Evolutionary conservation across 2,329 filamentous ascomycete genomes (phyloP).

Genomic region (Colletotrichum eremochloae): DNA sequence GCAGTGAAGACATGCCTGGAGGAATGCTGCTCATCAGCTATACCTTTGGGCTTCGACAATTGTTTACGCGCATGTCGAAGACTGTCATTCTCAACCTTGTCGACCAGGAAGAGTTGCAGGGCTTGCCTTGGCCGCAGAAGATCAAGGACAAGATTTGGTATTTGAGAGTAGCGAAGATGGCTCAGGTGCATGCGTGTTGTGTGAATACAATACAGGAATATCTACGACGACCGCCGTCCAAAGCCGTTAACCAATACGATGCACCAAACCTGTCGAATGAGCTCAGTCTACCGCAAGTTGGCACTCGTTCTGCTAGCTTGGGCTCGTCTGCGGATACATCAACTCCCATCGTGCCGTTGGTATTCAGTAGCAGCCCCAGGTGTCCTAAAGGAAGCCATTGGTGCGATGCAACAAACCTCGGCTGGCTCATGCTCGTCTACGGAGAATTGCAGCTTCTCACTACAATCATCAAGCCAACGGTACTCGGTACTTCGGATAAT

Average conservation of each 20-base stretch:
- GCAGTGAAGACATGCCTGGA: slow-evolving; percentile 62
- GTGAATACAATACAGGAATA: slow-evolving; percentile 61
- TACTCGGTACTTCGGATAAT: slow-evolving; percentile 39
- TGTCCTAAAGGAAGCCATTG: slow-evolving; percentile 64
- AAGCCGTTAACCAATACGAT: neutral
- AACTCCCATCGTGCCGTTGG: slow-evolving; percentile 44
- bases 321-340: neutral
- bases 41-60: slow-evolving; percentile 62
- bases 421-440: slow-evolving; percentile 66
- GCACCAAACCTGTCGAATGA: neutral
- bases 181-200: slow-evolving; percentile 63
- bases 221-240: slow-evolving; percentile 47
- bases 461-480: slow-evolving; percentile 53
- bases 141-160: slow-evolving; percentile 64
- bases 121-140: slow-evolving; percentile 61
- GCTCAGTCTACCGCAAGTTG: neutral
- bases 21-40: slow-evolving; percentile 66
- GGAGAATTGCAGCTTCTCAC: slow-evolving; percentile 61
- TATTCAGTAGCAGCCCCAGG: slow-evolving; percentile 57
- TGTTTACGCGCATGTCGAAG: slow-evolving; percentile 65
- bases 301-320: neutral
- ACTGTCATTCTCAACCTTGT: slow-evolving; percentile 61
- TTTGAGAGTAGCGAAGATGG: slow-evolving; percentile 63
- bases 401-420: slow-evolving; percentile 67
- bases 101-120: slow-evolving; percentile 58